Base-by-base conservation (phyloP, 1,284 basidiomycete genomes). In the Uromyces viciae-fabae region DNA sequence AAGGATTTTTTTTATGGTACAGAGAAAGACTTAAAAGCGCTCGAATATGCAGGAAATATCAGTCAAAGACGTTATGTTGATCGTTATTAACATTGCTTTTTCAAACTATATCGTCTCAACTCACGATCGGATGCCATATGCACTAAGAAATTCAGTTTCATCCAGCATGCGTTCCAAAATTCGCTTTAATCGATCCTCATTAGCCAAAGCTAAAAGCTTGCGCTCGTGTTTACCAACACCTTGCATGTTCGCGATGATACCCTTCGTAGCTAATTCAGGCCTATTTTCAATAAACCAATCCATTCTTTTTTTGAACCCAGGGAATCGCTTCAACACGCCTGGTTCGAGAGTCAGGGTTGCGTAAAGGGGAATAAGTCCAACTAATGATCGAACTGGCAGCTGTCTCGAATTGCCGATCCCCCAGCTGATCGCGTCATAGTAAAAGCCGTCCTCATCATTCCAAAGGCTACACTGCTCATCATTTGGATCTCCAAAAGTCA, bases 261-360 rank as follows among this genome's bases (percentile, higher is more conserved):
- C 98, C 82, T 96, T 89, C 77, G 89, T 89, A 5, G 94, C 92
- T 75, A 98, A 90, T 83, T 92, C 93, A 0, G 93, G 91, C 36
- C 95, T 88, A 87, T 98, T 94, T 85, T 97, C 91, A 81, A 98
- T 90, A 88, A 98, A 99, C 96, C 96, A 98, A 84, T 99, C 93
- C 90, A 99, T 91, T 66, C 96, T 91, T 87, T 98, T 98, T 88
- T 94, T 98, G 89, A 99, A 99, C 5, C 95, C 94, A 15, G 95
- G 95, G 88, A 98, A 93, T 43, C 92, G 90, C 85, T 94, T 94
- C 84, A 98, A 90, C 19, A 92, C 90, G 11, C 90, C 88, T 0
- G 96, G 95, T 86, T 99, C 96, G 54, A 99, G 89, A 1, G 96
- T 95, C 56, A 98, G 88, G 0, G 95, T 98, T 1, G 93, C 95